phyloP scores from a whole-genome alignment of 495 filamentous ascomycete genomes.

The Trichodelitschia bisporula region DNA sequence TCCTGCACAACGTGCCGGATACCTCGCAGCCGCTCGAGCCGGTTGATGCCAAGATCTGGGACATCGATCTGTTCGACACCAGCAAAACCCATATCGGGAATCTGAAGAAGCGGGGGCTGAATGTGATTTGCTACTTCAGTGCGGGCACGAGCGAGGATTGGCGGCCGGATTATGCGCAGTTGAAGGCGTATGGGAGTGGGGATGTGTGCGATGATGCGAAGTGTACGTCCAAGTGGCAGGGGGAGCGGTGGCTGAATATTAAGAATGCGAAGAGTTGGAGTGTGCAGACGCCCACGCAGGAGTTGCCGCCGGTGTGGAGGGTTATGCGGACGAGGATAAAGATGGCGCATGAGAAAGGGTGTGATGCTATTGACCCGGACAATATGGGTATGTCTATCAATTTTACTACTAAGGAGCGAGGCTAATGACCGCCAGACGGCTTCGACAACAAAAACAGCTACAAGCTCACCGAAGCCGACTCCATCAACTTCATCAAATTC shows the following conservation, averaged over 20 bases:
- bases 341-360: slow-evolving; percentile 31
- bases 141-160: slow-evolving; percentile 39
- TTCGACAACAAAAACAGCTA: slow-evolving; percentile 33
- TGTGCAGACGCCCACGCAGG: no score
- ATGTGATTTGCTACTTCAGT: slow-evolving; percentile 57
- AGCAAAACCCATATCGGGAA: slow-evolving; percentile 17
- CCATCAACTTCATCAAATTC: slow-evolving; percentile 32
- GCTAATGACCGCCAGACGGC: slow-evolving; percentile 9
- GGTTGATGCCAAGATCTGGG: slow-evolving; percentile 25
- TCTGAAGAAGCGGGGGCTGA: slow-evolving; percentile 22
- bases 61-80: slow-evolving; percentile 38
- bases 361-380: slow-evolving; percentile 49
- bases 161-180: slow-evolving; percentile 29
- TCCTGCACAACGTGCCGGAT: slow-evolving; percentile 19
- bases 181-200: slow-evolving; percentile 26
- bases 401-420: background rate
- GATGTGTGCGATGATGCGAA: slow-evolving; percentile 25
- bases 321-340: slow-evolving; percentile 38
- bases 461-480: slow-evolving; percentile 25
- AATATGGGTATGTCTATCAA: slow-evolving; percentile 40
- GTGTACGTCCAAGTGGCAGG: no score
- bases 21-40: slow-evolving; percentile 16
- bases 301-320: slow-evolving; percentile 29
- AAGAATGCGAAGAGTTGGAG: slow-evolving; percentile 23
- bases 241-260: slow-evolving; percentile 42